These are phyloP conservation scores for Microthlaspi erraticum DNA, from an alignment of 345 rosid species.

Conservation along the genomic window DNA sequence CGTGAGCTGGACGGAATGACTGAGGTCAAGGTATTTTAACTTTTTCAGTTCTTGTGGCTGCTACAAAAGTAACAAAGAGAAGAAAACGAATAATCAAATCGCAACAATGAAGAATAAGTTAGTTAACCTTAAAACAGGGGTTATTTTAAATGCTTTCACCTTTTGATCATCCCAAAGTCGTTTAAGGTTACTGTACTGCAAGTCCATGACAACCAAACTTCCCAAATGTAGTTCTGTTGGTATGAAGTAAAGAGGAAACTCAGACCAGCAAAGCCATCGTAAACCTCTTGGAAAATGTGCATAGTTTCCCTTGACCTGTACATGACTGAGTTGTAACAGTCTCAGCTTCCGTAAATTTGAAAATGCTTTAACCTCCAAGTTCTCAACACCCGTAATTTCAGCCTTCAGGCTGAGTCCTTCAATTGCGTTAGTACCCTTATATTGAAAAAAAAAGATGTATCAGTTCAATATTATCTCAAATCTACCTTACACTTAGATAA, in stretches of 20 bases:
- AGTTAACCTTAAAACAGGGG: background rate
- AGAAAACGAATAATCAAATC: no score
- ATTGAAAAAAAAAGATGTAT: conserved; percentile 23
- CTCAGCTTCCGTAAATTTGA: background rate
- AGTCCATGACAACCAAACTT: conserved; percentile 25
- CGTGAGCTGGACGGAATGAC: conserved; percentile 7
- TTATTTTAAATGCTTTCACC: background rate
- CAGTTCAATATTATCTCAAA: background rate
- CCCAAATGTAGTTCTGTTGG: background rate
- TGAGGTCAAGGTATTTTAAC: conserved; percentile 30
- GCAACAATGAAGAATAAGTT: no score
- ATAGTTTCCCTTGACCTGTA: conserved; percentile 15
- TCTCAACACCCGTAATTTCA: background rate
- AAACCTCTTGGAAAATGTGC: background rate
- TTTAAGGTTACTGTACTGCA: conserved; percentile 27
- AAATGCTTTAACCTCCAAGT: conserved; percentile 19
- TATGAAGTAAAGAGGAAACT: background rate
- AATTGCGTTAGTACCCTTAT: conserved; percentile 12
- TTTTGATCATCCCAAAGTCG: background rate
- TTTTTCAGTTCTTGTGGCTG: no score
- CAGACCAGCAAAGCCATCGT: conserved; percentile 20
- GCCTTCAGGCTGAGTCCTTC: conserved; percentile 37
- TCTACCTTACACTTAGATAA: no score
- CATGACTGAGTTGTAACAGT: conserved; percentile 27
- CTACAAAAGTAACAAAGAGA: no score